These are phyloP conservation scores for Colletotrichum lupini DNA, from an alignment of 2,329 filamentous ascomycete species.

Conservation along the genomic window DNA sequence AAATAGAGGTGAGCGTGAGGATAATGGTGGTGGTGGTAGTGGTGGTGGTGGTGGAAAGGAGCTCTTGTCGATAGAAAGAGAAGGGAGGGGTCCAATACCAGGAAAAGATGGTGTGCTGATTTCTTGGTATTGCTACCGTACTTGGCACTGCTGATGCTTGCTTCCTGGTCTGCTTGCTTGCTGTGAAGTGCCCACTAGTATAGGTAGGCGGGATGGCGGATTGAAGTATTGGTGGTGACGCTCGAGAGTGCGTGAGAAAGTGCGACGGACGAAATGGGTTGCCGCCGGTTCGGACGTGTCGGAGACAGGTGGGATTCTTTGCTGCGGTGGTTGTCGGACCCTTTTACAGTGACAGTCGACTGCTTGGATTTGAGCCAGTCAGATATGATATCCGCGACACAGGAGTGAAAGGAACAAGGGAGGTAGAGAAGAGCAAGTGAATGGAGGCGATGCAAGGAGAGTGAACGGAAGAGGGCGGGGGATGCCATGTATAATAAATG, in stretches of 20 bases:
- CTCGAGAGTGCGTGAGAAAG: neutral
- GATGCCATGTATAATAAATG: slow-evolving; percentile 13
- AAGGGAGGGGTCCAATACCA: neutral
- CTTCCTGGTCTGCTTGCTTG: neutral
- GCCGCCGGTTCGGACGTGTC: slow-evolving; percentile 29
- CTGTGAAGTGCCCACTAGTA: neutral
- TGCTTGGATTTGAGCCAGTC: slow-evolving; percentile 12
- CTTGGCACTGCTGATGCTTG: neutral
- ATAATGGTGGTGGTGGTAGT: neutral
- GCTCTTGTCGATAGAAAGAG: neutral
- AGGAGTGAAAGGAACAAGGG: slow-evolving; percentile 2
- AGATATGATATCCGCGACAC: neutral
- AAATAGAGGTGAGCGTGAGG: neutral
- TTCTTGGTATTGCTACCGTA: neutral
- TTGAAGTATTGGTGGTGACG: neutral
- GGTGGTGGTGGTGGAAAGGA: neutral
- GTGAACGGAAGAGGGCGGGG: neutral
- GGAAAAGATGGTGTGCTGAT: slow-evolving; percentile 11
- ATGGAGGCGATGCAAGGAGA: neutral
- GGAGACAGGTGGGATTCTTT: slow-evolving; percentile 5
- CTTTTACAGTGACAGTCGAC: slow-evolving; percentile 1
- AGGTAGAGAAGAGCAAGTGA: neutral
- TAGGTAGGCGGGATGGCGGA: neutral
- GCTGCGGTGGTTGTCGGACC: neutral
- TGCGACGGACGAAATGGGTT: neutral